Base-by-base conservation (phyloP, 441 rosid genomes). In the Pelargonium australe region DNA sequence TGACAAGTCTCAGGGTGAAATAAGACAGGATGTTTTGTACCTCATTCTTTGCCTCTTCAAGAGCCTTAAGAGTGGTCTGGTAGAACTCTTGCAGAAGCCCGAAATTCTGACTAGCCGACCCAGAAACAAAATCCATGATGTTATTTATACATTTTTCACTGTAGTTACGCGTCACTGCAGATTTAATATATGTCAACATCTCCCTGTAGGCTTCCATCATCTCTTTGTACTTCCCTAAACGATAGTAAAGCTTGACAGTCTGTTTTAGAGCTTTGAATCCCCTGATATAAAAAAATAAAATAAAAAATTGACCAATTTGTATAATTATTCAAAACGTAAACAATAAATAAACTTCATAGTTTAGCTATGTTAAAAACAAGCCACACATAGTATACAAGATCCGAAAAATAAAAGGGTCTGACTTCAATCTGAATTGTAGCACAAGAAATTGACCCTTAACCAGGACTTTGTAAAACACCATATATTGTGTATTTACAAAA, bases 21-120 rank as follows among this genome's bases (percentile, higher is more conserved):
- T 41, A 66, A 43, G 66, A 20, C 45, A 23, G 68, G 55, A 20
- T 67, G 43, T 19, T 31, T 45, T 67, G 74, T 67, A 19, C 98
- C 96, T 95, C 98, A 81, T 95, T 95, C 80, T 92, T 92, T 76
- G 98, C 99, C 84, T 95, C 99, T 84, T 92, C 99, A 72, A 95
- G 95, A 62, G 99, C 97, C 86, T 82, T 89, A 79, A 92, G 72
- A 58, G 99, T 95, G 62, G 97, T 95, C 76, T 95, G 97, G 80
- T 95, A 95, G 73, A 95, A 95, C 67, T 90, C 91, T 77, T 88
- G 92, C 73, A 92, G 81, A 63, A 95, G 91, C 63, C 80, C 80
- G 82, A 87, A 89, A 75, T 88, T 95, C 84, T 88, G 98, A 81
- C 95, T 86, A 75, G 98, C 96, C 77, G 97, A 92, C 69, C 99